Base-by-base conservation (phyloP, 2,329 filamentous ascomycete species). In the Sclerotiophoma versabilis region DNA sequence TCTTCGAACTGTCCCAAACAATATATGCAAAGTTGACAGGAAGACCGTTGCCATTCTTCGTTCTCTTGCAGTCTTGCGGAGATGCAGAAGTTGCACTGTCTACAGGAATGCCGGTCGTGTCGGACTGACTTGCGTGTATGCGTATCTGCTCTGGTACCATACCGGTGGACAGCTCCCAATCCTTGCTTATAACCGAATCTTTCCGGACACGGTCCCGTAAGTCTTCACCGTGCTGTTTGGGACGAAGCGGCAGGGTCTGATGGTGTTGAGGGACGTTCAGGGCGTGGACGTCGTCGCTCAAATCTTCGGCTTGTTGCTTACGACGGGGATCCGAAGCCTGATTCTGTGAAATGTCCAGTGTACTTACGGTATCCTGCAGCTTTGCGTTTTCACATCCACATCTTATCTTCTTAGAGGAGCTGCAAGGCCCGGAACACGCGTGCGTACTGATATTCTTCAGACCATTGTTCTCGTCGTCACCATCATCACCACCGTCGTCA, bases 1-100 rank as follows among this genome's bases (percentile, higher is more conserved):
- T 27, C 11, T 27, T 26, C 8, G 15, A 23, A 30, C 15, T 32
- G 20, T 61, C 43, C 45, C 44, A 57, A 9, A 60, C 54, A 14
- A 61, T 20, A 26, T 64, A 64, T 26, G 46, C 49, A 11, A 49
- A 23, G 0, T 53, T 14, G 6, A 22, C 14, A 23, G 23, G 10
- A 10, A 23, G 9, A 5, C 15, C 17, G 7, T 32, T 29, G 5
- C n/a, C 20, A 19, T 33, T 12, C 9, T 5, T 23, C 14, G 10
- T 14, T 9, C 15, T 27, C 7, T 29, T 23, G 15, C 11, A 8
- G 2, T 19, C 11, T 27, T 15, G 20, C 29, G 26, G 3, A 26
- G 15, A 9, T 8, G 27, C 11, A 36, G 30, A 25, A 38, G 12
- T 7, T 1, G 25, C 15, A 20, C 8, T 32, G 17, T 36, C 23